Evolutionary conservation across 768 basidiomycete genomes (phyloP).

Genomic region (Panellus pusillus): DNA sequence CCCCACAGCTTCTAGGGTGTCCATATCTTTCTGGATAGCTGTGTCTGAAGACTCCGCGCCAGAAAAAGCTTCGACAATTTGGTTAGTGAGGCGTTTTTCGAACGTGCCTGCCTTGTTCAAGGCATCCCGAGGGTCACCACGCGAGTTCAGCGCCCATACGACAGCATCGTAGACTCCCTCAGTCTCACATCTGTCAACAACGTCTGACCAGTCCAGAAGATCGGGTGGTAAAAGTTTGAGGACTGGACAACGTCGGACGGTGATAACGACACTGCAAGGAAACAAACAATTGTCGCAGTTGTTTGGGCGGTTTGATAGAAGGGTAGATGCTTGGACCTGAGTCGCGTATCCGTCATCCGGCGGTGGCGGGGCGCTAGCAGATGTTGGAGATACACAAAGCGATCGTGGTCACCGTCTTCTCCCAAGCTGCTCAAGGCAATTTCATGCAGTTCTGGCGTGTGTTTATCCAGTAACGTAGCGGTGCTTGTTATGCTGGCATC

Average conservation of each 20-base stretch:
- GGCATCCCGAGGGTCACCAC: slow-evolving; percentile 62
- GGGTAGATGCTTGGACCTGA: slow-evolving; percentile 25
- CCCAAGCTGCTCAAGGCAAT: slow-evolving; percentile 55
- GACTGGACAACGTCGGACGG: slow-evolving; percentile 58
- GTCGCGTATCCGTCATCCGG: slow-evolving; percentile 42
- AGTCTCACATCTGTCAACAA: slow-evolving; percentile 66
- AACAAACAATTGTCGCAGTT: slow-evolving; percentile 64
- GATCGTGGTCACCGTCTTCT: slow-evolving; percentile 46
- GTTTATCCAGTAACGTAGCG: slow-evolving; percentile 69
- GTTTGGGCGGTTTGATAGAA: slow-evolving; percentile 45
- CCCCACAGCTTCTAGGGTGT: slow-evolving; percentile 58
- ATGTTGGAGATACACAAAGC: slow-evolving; percentile 75
- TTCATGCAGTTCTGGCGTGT: slow-evolving; percentile 66
- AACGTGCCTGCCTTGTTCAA: slow-evolving; percentile 65
- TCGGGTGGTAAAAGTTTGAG: slow-evolving; percentile 56
- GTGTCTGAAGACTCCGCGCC: slow-evolving; percentile 16
- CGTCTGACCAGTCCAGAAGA: slow-evolving; percentile 54
- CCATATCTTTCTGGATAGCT: slow-evolving; percentile 38
- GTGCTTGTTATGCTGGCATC: slow-evolving; percentile 61
- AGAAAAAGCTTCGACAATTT: slow-evolving; percentile 41
- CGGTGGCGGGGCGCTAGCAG: slow-evolving; percentile 57
- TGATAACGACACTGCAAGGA: slow-evolving; percentile 72
- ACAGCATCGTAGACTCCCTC: slow-evolving; percentile 71
- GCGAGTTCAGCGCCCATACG: slow-evolving; percentile 75
- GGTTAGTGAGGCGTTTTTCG: slow-evolving; percentile 49